A percentile compares a stretch with the other conserved stretches of the same genome.
These are phyloP conservation scores for Dactylellina parvicollis DNA, from an alignment of 2,329 filamentous ascomycete genomes.

Conservation along the genomic window DNA sequence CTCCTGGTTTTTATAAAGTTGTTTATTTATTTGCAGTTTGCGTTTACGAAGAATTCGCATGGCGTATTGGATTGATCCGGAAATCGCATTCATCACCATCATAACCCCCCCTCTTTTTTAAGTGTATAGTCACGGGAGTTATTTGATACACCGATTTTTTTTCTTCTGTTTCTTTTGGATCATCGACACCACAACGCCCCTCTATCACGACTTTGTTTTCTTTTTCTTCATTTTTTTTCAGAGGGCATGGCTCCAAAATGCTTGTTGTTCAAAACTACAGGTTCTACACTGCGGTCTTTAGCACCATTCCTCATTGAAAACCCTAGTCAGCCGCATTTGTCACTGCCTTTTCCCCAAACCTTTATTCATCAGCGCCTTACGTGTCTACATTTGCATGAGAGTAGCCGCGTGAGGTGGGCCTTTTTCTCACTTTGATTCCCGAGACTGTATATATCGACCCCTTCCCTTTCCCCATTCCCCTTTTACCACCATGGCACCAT, in stretches of 20 bases:
- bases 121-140: constrained; percentile 15
- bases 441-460: constrained; percentile 4
- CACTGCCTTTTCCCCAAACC: too few species aligned
- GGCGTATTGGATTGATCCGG: constrained; percentile 31
- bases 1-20: constrained; percentile 41
- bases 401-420: constrained; percentile 5
- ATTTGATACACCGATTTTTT: neutral
- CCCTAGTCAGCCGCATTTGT: too few species aligned
- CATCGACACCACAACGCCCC: neutral
- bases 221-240: constrained; percentile 3
- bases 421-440: constrained; percentile 10
- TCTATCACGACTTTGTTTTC: constrained; percentile 13
- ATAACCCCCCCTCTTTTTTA: neutral
- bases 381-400: neutral
- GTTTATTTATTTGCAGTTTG: constrained; percentile 28
- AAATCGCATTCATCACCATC: neutral
- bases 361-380: neutral
- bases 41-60: constrained; percentile 14
- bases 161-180: constrained; percentile 1
- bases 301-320: too few species aligned
- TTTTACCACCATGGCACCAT: constrained; percentile 15
- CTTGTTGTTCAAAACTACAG: too few species aligned
- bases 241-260: too few species aligned
- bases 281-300: too few species aligned
- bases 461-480: constrained; percentile 11